phyloP scores from a whole-genome alignment of 2,329 filamentous ascomycete genomes.

The Paecilomyces variotii region DNA sequence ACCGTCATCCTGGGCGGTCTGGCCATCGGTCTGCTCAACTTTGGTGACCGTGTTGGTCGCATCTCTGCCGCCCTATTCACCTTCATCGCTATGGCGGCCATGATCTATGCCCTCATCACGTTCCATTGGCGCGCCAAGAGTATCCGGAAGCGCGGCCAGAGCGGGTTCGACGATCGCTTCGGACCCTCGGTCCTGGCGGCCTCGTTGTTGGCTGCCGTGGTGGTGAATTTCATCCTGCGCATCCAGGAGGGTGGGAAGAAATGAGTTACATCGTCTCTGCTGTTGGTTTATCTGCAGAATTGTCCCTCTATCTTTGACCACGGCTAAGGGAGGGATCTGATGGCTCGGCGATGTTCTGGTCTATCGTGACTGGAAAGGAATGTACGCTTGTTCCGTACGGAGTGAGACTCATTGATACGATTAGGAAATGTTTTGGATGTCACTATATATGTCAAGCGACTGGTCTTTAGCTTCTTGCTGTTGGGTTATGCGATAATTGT shows the following conservation, averaged over 20 bases:
- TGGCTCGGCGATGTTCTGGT: not conserved
- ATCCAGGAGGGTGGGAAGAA: constrained; percentile 19
- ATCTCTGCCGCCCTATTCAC: constrained; percentile 94
- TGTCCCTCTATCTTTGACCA: not conserved
- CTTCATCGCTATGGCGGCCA: constrained; percentile 83
- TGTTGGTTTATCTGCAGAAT: not conserved
- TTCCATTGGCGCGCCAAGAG: constrained; percentile 97
- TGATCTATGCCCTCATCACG: constrained; percentile 89
- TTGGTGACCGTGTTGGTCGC: constrained; percentile 87
- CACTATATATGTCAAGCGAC: not conserved
- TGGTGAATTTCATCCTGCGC: constrained; percentile 89
- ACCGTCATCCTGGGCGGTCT: constrained; percentile 96
- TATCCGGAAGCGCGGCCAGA: constrained; percentile 83
- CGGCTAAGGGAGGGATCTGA: not conserved
- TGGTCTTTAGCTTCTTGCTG: not conserved
- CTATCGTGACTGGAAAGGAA: not conserved
- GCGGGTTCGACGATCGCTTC: constrained; percentile 92
- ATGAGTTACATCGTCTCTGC: not conserved
- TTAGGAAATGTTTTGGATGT: not conserved
- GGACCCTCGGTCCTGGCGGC: constrained; percentile 86
- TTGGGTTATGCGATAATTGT: not conserved
- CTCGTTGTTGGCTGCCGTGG: constrained; percentile 76
- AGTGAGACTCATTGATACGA: not conserved
- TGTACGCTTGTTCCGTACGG: not conserved
- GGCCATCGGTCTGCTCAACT: constrained; percentile 95